Conservation (phyloP, 495 filamentous ascomycete species). For the Xylaria acuta region DNA sequence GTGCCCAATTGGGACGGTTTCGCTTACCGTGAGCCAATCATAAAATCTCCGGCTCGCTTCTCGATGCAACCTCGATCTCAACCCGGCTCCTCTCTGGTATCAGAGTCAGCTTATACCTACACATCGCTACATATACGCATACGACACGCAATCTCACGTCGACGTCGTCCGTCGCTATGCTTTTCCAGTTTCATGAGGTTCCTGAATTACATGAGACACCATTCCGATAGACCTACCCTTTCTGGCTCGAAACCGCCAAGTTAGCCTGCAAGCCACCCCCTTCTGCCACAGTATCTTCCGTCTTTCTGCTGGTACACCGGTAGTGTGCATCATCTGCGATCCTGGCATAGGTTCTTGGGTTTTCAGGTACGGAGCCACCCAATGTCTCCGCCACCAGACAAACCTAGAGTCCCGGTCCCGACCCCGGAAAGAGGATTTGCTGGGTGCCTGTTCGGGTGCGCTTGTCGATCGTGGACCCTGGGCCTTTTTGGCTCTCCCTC, state of each 20-base stretch:
- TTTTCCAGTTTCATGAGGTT: neutral
- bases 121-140: neutral
- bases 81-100: neutral
- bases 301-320: neutral
- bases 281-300: neutral
- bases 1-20: conserved; percentile 37
- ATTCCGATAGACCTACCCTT: neutral
- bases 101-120: conserved; percentile 3
- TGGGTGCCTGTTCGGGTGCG: conserved; percentile 13
- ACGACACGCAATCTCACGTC: conserved; percentile 1
- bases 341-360: neutral
- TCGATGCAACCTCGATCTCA: conserved; percentile 34
- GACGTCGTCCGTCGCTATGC: neutral
- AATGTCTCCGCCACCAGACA: conserved; percentile 13
- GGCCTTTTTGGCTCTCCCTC: neutral
- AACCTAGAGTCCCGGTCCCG: conserved; percentile 8
- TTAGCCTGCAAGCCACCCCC: neutral
- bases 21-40: conserved; percentile 57
- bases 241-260: neutral
- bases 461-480: conserved; percentile 18
- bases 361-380: neutral
- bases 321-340: neutral
- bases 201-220: neutral
- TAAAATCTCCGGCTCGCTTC: conserved; percentile 54
- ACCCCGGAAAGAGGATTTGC: neutral